Conservation (phyloP, 163 green algal genomes). For the Prototheca wickerhamii region DNA sequence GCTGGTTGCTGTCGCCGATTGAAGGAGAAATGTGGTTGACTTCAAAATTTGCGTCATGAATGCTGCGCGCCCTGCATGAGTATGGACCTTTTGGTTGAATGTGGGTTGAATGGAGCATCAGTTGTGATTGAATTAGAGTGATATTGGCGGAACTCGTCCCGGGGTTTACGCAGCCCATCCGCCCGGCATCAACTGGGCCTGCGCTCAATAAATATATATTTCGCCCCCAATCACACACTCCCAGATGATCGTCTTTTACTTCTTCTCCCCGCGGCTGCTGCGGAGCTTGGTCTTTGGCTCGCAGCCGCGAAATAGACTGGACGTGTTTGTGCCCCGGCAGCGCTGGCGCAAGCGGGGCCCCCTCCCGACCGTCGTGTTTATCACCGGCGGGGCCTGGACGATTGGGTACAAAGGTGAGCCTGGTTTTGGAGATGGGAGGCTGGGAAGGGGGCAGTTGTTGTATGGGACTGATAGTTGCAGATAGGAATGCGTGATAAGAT, state of each 20-base stretch:
- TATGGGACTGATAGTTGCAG: neutral
- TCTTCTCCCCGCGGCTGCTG: slow-evolving; percentile 50
- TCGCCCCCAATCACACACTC: neutral
- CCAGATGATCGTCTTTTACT: slow-evolving; percentile 79
- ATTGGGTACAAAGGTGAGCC: slow-evolving; percentile 85
- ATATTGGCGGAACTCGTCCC: no score
- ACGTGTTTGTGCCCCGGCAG: slow-evolving; percentile 68
- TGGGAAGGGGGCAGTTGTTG: neutral
- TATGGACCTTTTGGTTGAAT: no score
- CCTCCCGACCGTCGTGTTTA: slow-evolving; percentile 81
- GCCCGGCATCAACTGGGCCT: no score
- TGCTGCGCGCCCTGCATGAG: neutral
- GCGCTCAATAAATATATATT: neutral
- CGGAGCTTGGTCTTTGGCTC: slow-evolving; percentile 62
- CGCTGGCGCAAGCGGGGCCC: slow-evolving; percentile 18
- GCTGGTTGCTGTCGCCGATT: neutral
- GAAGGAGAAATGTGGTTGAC: neutral
- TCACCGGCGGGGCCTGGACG: slow-evolving; percentile 91
- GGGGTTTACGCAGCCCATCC: no score
- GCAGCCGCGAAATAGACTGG: slow-evolving; percentile 71
- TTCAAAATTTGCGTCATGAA: neutral
- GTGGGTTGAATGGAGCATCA: no score
- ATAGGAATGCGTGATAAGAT: no score
- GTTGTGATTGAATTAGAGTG: no score
- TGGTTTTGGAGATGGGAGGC: neutral